phyloP scores from a whole-genome alignment of 2,329 filamentous ascomycete species.

The Epichloe aotearoae region DNA sequence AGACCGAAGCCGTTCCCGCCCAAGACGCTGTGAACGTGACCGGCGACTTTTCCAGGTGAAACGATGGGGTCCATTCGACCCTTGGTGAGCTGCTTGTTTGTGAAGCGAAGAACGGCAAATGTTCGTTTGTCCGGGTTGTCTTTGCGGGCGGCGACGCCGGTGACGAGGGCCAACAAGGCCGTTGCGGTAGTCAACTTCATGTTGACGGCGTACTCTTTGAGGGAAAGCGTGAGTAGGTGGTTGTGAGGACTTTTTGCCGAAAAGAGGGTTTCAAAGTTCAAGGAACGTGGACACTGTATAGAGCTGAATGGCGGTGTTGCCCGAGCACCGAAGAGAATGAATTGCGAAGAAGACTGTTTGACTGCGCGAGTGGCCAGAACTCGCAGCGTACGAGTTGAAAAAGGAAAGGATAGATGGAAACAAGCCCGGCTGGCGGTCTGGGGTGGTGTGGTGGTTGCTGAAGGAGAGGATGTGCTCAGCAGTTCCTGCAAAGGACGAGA shows the following conservation, averaged over 20 bases:
- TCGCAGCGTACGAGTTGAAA: constrained; percentile 10
- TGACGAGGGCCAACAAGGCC: constrained; percentile 25
- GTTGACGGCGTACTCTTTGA: constrained; percentile 5
- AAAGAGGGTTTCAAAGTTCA: neutral
- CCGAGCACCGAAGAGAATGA: constrained; percentile 17
- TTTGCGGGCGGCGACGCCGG: constrained; percentile 27
- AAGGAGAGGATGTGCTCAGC: constrained; percentile 25
- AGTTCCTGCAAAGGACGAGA: constrained; percentile 9
- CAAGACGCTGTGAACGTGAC: constrained; percentile 58
- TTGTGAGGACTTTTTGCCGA: neutral
- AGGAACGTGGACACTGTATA: neutral
- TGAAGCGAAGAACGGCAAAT: constrained; percentile 59
- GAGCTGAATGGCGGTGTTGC: constrained; percentile 16
- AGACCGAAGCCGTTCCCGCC: constrained; percentile 56
- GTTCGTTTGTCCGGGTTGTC: constrained; percentile 31
- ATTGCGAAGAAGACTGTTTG: constrained; percentile 13
- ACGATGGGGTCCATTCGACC: constrained; percentile 58
- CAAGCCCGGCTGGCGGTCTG: constrained; percentile 7
- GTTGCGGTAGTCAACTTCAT: constrained; percentile 24
- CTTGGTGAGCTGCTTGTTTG: constrained; percentile 48
- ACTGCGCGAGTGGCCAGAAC: constrained; percentile 11
- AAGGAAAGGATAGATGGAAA: neutral
- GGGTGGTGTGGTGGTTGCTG: constrained; percentile 4
- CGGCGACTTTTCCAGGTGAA: constrained; percentile 40
- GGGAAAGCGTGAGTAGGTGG: too few species aligned